Conservation (phyloP, 1,284 basidiomycete genomes). For the Cutaneotrichosporon sp. region DNA sequence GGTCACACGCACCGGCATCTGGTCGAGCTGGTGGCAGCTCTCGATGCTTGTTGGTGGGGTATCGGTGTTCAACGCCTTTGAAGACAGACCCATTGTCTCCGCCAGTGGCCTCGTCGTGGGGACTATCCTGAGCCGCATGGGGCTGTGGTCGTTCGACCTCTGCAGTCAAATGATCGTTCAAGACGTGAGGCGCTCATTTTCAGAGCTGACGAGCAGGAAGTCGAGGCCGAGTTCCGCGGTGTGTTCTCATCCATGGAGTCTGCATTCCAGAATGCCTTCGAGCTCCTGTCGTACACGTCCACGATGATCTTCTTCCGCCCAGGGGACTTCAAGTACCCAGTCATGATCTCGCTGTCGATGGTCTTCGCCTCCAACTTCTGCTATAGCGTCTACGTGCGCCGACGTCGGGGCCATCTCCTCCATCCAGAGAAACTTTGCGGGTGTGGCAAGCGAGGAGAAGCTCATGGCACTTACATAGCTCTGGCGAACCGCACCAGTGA, state of each 20-base stretch:
- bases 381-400: neutral
- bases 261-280: neutral
- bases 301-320: constrained; percentile 5
- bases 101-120: constrained; percentile 41
- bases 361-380: neutral
- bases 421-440: constrained; percentile 1
- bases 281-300: neutral
- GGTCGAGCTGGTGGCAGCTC: constrained; percentile 54
- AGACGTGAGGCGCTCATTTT: neutral
- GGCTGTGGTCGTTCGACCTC: constrained; percentile 56
- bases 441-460: neutral
- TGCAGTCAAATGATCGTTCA: constrained; percentile 6
- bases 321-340: neutral
- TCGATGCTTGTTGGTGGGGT: constrained; percentile 46
- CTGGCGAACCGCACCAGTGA: neutral
- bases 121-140: constrained; percentile 46
- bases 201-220: neutral
- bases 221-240: neutral
- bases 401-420: neutral
- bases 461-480: neutral
- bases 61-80: neutral
- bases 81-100: constrained; percentile 32
- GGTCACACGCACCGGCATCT: constrained; percentile 55
- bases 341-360: neutral
- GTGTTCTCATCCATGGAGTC: constrained; percentile 2